phyloP scores from a whole-genome alignment of 306 rosid genomes.

The Corylus americana region DNA sequence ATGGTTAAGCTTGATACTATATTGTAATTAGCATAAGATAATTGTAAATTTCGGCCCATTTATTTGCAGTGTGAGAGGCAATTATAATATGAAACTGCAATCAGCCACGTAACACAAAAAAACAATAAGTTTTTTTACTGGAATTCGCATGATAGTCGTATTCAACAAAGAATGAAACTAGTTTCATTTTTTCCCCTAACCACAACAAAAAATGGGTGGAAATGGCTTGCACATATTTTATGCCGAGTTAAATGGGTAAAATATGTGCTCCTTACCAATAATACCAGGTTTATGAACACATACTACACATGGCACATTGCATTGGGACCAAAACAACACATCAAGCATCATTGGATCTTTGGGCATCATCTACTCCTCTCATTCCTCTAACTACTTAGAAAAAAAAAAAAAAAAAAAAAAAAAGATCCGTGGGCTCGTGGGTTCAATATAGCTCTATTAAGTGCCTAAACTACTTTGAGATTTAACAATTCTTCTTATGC shows the following conservation, averaged over 20 bases:
- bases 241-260: background rate
- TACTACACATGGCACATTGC: background rate
- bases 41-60: background rate
- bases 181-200: background rate
- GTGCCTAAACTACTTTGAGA: background rate
- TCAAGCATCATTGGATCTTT: background rate
- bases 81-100: background rate
- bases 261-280: background rate
- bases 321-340: background rate
- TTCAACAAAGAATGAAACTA: background rate
- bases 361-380: background rate
- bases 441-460: background rate
- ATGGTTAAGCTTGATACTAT: background rate
- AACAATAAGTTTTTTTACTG: background rate
- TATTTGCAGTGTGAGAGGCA: background rate
- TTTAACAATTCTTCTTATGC: background rate
- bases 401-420: background rate
- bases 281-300: background rate
- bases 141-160: background rate
- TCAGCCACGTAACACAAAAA: background rate
- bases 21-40: background rate
- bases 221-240: background rate
- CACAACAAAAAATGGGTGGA: background rate
- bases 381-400: background rate
- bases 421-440: background rate